phyloP scores from a whole-genome alignment of 139 green algal species.

The Chlamydomonas sphaeroides region DNA sequence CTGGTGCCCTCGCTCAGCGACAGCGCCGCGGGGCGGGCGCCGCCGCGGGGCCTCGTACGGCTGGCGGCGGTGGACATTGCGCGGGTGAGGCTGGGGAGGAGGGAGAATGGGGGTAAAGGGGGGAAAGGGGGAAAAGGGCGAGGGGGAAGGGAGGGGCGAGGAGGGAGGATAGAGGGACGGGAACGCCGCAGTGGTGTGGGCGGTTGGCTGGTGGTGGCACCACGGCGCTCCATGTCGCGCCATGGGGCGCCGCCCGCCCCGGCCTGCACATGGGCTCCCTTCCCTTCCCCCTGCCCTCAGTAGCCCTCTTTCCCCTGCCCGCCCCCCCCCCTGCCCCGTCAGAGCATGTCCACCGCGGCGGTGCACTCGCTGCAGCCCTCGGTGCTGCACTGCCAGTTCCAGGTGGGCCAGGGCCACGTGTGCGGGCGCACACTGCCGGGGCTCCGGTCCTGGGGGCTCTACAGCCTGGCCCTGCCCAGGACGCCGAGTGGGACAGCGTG shows the following conservation, averaged over 20 bases:
- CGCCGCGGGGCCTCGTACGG: constrained; percentile 38
- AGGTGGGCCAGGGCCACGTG: neutral
- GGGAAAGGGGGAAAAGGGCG: too few species aligned
- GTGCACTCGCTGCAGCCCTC: constrained; percentile 27
- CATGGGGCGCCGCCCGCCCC: too few species aligned
- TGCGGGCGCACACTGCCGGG: neutral
- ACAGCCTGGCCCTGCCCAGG: too few species aligned
- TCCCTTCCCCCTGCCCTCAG: too few species aligned
- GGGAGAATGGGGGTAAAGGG: neutral
- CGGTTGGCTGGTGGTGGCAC: too few species aligned
- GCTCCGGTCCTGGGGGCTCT: neutral
- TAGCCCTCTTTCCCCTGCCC: too few species aligned
- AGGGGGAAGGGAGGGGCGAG: too few species aligned
- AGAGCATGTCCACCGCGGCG: constrained; percentile 32
- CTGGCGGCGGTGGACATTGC: constrained; percentile 46
- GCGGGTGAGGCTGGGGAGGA: constrained; percentile 11
- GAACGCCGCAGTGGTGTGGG: too few species aligned
- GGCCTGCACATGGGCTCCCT: too few species aligned
- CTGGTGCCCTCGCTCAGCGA: constrained; percentile 30
- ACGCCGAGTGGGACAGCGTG: neutral
- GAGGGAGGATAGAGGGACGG: too few species aligned
- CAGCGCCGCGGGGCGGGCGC: neutral
- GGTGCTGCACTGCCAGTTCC: constrained; percentile 38
- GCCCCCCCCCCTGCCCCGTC: neutral
- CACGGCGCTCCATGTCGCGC: too few species aligned